phyloP scores from a whole-genome alignment of 2,329 filamentous ascomycete genomes.

The Nemania sp. region DNA sequence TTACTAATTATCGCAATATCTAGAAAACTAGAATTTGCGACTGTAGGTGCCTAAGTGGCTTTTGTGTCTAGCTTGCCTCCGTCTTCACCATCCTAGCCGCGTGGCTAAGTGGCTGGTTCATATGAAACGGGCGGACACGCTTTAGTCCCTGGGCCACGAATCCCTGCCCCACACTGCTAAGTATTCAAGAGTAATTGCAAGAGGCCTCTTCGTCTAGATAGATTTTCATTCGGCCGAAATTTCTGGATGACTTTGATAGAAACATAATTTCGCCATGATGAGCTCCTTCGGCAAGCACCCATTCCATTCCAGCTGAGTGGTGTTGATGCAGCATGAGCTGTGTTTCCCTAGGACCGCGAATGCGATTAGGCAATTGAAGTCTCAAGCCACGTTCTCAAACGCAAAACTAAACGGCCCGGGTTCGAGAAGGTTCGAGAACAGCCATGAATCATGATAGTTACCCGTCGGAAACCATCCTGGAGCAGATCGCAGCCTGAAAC shows the following conservation, averaged over 20 bases:
- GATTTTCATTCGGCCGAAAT: no score
- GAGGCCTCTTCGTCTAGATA: constrained; percentile 1
- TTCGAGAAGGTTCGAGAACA: neutral
- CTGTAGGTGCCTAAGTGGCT: no score
- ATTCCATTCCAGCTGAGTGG: no score
- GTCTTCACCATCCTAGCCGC: neutral
- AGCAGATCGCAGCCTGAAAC: constrained; percentile 11
- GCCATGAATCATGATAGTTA: constrained; percentile 6
- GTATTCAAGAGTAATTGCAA: constrained; percentile 7
- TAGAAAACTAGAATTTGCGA: no score
- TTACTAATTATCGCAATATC: no score
- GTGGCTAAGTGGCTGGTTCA: neutral
- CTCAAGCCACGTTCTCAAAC: neutral
- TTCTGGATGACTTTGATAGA: no score
- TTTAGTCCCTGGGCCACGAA: neutral
- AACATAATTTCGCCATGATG: no score
- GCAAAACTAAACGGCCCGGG: neutral
- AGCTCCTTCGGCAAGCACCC: no score
- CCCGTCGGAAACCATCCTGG: neutral
- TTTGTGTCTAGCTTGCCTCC: no score
- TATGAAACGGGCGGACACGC: constrained; percentile 22
- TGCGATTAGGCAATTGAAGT: neutral
- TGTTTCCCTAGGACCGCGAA: neutral
- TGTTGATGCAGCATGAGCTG: no score
- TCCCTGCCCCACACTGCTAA: constrained; percentile 4